phyloP scores from a whole-genome alignment of 2,329 filamentous ascomycete genomes.

The Trichoderma gracile region DNA sequence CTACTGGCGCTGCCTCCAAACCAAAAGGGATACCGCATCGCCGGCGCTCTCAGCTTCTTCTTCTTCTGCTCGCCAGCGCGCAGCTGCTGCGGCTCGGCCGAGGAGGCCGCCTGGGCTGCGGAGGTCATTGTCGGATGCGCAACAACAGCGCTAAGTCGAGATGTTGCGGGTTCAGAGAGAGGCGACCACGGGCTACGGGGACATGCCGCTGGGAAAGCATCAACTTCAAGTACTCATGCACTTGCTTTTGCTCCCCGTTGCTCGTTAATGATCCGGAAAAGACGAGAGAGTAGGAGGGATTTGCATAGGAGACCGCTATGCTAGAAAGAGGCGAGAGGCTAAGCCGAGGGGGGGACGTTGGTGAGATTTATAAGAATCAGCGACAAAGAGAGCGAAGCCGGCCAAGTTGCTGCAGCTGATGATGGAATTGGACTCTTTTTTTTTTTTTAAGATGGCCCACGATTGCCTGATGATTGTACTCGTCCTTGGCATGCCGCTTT shows the following conservation, averaged over 20 bases:
- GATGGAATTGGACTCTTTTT: background rate
- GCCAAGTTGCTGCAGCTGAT: background rate
- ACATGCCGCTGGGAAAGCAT: constrained; percentile 23
- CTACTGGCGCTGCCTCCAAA: constrained; percentile 95
- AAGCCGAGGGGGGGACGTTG: background rate
- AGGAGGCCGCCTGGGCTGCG: constrained; percentile 12
- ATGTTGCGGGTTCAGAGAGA: background rate
- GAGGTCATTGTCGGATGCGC: constrained; percentile 22
- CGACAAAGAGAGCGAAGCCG: constrained; percentile 8
- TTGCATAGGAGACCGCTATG: too few species aligned
- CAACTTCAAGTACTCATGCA: constrained; percentile 2
- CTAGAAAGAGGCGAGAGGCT: background rate
- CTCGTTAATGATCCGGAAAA: background rate
- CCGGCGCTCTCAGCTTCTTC: constrained; percentile 40
- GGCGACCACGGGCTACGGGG: constrained; percentile 3
- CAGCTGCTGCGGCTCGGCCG: constrained; percentile 28
- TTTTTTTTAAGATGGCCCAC: background rate
- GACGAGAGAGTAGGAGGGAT: too few species aligned
- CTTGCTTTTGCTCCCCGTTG: background rate
- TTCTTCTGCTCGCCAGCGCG: constrained; percentile 32
- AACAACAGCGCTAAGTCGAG: constrained; percentile 8
- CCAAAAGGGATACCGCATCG: constrained; percentile 78
- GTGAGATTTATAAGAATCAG: background rate
- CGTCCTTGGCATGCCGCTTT: background rate
- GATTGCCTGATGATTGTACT: constrained; percentile 1